Conservation (phyloP, 2,329 filamentous ascomycete species). For the Talaromyces rugulosus region DNA sequence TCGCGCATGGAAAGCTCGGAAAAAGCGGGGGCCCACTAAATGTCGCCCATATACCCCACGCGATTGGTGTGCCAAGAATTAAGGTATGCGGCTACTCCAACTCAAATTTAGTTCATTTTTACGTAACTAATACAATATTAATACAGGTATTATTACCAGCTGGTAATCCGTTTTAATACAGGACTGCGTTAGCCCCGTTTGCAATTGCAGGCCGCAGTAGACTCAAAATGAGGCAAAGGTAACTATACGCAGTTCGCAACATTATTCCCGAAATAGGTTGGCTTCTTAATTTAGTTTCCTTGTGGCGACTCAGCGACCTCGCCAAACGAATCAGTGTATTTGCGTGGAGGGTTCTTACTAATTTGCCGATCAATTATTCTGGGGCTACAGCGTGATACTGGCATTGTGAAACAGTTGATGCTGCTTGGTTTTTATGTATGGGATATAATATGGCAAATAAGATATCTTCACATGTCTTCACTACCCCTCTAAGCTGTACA, state of each 20-base stretch:
- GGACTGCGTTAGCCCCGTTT: not conserved
- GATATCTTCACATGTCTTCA: no score
- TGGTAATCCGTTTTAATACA: not conserved
- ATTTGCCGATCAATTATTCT: not conserved
- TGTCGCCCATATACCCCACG: no score
- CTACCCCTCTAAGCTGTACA: no score
- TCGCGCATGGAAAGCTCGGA: not conserved
- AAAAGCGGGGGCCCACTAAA: no score
- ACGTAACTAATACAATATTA: not conserved
- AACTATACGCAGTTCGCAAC: not conserved
- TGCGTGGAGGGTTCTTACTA: not conserved
- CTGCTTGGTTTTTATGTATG: no score
- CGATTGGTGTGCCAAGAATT: not conserved
- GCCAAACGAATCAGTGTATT: not conserved
- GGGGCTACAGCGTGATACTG: not conserved
- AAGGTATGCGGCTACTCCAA: not conserved
- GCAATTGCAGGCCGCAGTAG: not conserved
- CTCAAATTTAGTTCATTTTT: not conserved
- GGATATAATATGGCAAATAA: no score
- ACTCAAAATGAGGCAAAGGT: not conserved
- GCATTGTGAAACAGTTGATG: not conserved
- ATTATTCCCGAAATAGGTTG: not conserved
- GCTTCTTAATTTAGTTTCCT: not conserved
- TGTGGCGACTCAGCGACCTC: not conserved
- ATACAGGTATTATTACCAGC: not conserved